Evolutionary conservation across 2,329 filamentous ascomycete species (phyloP), one percentile per base, ranked within the genome.

Genomic region (Botryotinia globosa): DNA sequence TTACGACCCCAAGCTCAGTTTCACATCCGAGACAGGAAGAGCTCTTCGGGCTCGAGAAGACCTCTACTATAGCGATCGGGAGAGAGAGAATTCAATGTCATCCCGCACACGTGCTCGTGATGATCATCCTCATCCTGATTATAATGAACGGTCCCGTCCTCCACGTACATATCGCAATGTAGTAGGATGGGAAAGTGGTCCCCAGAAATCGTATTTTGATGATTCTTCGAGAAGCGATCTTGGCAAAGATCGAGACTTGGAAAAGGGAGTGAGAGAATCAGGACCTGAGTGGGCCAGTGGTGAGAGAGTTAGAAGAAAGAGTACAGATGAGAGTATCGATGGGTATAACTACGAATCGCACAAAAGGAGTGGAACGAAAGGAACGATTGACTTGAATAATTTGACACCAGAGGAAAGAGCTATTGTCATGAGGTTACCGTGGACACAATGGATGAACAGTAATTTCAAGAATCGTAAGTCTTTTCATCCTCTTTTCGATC

Each of bases 371-470:
- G 63, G 22, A 63, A n/a, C 32, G n/a, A 39, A 42, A 42, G 69
- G 69, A 51, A 74, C 72, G 20, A 67, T 84, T 29, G 80, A 84
- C 71, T 84, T 83, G 81, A 80, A 81, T 39, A 78, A 80, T 51
- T 75, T 85, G 59, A 82, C 79, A 9, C 76, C 79, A 1, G 78
- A 83, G 70, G 83, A 85, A 75, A 83, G 82, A 77, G 80, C 79
- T 7, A 79, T 85, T 72, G 83, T 85, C 16, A 80, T 85, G 79
- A 81, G 84, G 51, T 78, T 85, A 34, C 84, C 84, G 2, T 81
- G 83, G 79, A 83, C 81, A 4, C 80, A 83, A 45, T 85, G 83
- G 84, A 85, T 85, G 84, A 82, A 85, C 77, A 84, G 83, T 12
- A 76, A 81, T 66, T 75, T 84, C 73, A 85, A 85, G 80, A 84